Evolutionary conservation across 2,329 filamentous ascomycete genomes (phyloP).

Genomic region (Allantophomopsis cytisporea): DNA sequence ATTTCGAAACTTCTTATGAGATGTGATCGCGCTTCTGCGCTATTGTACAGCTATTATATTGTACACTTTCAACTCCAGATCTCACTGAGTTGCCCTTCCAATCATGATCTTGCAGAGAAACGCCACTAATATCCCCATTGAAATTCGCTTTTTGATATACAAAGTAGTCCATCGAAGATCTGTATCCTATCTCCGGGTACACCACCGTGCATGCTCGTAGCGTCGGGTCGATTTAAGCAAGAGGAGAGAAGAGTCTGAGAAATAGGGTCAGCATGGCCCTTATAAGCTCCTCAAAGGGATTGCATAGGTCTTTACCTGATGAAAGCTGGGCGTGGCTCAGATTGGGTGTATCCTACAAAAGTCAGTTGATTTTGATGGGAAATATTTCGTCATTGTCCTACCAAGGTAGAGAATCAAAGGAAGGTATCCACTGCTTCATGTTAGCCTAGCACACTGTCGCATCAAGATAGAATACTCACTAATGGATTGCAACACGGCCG

Average conservation of each 20-base stretch:
- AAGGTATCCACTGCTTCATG: slow-evolving; percentile 65
- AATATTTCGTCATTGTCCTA: slow-evolving; percentile 26
- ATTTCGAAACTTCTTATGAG: slow-evolving; percentile 5
- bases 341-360: slow-evolving; percentile 72
- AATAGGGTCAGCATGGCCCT: background rate
- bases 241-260: slow-evolving; percentile 46
- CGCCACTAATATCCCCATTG: slow-evolving; percentile 6
- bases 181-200: no score
- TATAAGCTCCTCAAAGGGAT: background rate
- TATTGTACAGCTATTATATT: slow-evolving; percentile 16
- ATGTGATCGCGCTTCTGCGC: slow-evolving; percentile 13
- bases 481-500: slow-evolving; percentile 87
- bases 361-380: slow-evolving; percentile 9
- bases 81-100: no score
- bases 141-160: no score
- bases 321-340: slow-evolving; percentile 74
- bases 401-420: slow-evolving; percentile 94
- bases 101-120: slow-evolving; percentile 6
- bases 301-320: slow-evolving; percentile 40
- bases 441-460: slow-evolving; percentile 18
- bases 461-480: slow-evolving; percentile 42
- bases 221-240: slow-evolving; percentile 31
- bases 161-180: no score
- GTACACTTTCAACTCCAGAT: background rate
- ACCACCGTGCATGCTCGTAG: no score